These are phyloP conservation scores for Solanum phureja DNA, from an alignment of 257 asterid genomes.

Conservation along the genomic window DNA sequence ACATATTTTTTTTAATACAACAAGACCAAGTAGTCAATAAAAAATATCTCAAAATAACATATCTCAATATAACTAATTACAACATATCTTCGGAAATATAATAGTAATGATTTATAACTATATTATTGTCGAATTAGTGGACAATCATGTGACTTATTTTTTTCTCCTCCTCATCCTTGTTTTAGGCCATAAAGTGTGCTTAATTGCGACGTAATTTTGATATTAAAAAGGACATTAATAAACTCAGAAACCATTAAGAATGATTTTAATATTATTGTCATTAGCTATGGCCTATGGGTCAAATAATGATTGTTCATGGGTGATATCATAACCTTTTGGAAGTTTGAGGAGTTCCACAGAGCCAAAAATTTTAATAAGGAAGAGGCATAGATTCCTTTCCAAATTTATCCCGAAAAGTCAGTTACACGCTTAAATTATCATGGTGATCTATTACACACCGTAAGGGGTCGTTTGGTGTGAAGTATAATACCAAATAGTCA, in stretches of 20 bases:
- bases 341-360: neutral
- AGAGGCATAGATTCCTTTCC: too few species aligned
- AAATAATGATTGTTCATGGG: neutral
- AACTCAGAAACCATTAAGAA: neutral
- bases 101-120: neutral
- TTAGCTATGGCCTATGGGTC: neutral
- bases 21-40: neutral
- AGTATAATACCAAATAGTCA: too few species aligned
- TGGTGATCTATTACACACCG: too few species aligned
- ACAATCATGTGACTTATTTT: neutral
- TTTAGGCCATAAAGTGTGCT: neutral
- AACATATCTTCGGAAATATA: neutral
- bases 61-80: neutral
- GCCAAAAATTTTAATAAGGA: neutral
- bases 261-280: neutral
- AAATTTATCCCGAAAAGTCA: too few species aligned
- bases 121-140: neutral
- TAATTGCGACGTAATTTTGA: neutral
- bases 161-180: neutral
- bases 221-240: neutral
- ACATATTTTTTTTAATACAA: neutral
- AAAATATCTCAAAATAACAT: neutral
- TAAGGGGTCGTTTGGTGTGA: too few species aligned
- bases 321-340: neutral
- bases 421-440: too few species aligned